These are phyloP conservation scores for Filobasidium wieringae DNA, from an alignment of 768 basidiomycete genomes.

Conservation along the genomic window DNA sequence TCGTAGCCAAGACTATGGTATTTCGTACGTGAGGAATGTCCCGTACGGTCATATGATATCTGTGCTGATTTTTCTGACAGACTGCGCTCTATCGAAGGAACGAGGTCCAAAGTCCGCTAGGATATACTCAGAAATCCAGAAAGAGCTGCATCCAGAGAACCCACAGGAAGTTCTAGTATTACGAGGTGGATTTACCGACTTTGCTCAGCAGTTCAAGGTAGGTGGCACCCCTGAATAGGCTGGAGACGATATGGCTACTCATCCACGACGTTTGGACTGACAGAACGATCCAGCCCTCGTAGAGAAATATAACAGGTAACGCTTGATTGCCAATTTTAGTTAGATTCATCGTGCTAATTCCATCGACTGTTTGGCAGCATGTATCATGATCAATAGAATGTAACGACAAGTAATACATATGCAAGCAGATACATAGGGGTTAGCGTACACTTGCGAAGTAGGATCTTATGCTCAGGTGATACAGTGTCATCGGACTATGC, in stretches of 20 bases:
- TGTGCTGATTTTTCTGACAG: constrained; percentile 11
- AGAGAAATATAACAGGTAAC: constrained; percentile 35
- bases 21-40: constrained; percentile 25
- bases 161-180: constrained; percentile 32
- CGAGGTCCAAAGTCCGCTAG: constrained; percentile 11
- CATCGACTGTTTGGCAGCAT: neutral
- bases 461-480: too few species aligned
- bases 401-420: neutral
- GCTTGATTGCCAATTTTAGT: neutral
- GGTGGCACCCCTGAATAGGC: constrained; percentile 1
- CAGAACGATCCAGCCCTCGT: constrained; percentile 35
- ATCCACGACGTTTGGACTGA: neutral
- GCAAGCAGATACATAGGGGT: neutral
- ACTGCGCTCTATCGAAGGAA: constrained; percentile 35
- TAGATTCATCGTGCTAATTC: neutral
- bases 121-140: constrained; percentile 35
- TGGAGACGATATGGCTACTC: neutral
- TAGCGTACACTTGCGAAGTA: too few species aligned
- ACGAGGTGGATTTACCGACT: constrained; percentile 37
- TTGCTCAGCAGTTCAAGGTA: constrained; percentile 30
- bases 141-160: constrained; percentile 13
- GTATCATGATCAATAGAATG: constrained; percentile 8
- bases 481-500: too few species aligned
- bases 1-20: constrained; percentile 28
- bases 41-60: neutral